Evolutionary conservation across 2,329 filamentous ascomycete genomes (phyloP).

Genomic region (Fusarium brevicatenulatum): DNA sequence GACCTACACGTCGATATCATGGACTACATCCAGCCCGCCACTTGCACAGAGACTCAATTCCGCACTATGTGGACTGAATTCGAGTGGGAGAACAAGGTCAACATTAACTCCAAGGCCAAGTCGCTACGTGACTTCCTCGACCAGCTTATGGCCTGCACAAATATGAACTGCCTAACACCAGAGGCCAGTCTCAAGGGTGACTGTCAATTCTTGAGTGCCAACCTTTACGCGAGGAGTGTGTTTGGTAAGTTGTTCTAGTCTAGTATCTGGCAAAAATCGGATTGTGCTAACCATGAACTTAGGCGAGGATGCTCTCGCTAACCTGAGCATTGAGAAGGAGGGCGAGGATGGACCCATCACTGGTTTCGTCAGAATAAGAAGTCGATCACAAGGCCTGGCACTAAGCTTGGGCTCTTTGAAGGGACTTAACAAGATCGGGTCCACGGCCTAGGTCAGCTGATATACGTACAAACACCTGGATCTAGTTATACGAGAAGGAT

Average conservation of each 20-base stretch:
- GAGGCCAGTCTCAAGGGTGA: slow-evolving; percentile 97
- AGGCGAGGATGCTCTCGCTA: slow-evolving; percentile 98
- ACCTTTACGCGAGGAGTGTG: slow-evolving; percentile 94
- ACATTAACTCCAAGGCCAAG: slow-evolving; percentile 98
- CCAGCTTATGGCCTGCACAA: slow-evolving; percentile 95
- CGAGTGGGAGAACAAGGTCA: slow-evolving; percentile 99
- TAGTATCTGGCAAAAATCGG: not conserved
- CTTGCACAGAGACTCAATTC: slow-evolving; percentile 98
- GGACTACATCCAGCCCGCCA: slow-evolving; percentile 98
- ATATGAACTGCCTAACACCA: slow-evolving; percentile 97
- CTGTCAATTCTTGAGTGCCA: slow-evolving; percentile 97
- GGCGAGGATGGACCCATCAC: slow-evolving; percentile 95
- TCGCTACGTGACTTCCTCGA: slow-evolving; percentile 90
- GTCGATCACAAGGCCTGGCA: slow-evolving; percentile 93
- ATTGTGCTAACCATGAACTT: slow-evolving; percentile 37
- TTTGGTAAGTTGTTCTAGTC: slow-evolving; percentile 79
- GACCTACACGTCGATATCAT: slow-evolving; percentile 99
- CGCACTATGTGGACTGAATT: slow-evolving; percentile 99
- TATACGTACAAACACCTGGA: slow-evolving; percentile 20
- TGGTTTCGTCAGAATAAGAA: slow-evolving; percentile 97
- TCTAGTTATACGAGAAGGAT: slow-evolving; percentile 24
- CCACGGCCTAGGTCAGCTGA: slow-evolving; percentile 42
- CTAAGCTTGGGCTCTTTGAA: slow-evolving; percentile 94
- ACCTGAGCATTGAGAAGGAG: slow-evolving; percentile 97
- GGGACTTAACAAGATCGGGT: slow-evolving; percentile 84